Base-by-base conservation (phyloP, 306 rosid genomes). In the Begonia fuchsioides region DNA sequence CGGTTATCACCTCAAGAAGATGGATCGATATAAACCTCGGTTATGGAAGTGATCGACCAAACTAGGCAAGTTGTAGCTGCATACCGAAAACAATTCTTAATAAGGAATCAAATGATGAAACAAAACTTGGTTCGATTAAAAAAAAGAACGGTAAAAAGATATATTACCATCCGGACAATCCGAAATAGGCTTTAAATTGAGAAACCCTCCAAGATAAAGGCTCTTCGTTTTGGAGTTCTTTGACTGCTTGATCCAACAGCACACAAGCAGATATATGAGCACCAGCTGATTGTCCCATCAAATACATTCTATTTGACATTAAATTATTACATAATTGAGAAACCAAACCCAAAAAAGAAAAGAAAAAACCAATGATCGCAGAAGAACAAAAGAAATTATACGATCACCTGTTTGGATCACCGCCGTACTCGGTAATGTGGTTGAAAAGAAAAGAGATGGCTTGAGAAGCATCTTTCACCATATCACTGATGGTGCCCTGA, bases 221-320 rank as follows among this genome's bases (percentile, higher is more conserved):
- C 13, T 75, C 80, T 62, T 17, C 69, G 26, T 70, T 69, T 58
- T 20, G 50, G 13, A 71, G 61, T 66, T 90, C 94, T 61, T 49
- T 69, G 70, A 68, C 66, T 61, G 94, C 87, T 65, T 79, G 90
- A 43, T 82, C 83, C 87, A 90, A 16, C 16, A 90, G 80, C 65
- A 79, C 78, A 71, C 95, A 90, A 43, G 90, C 68, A 39, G 95
- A 82, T 58, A 90, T 85, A 68, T 90, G 95, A 12, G 98, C 93
- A 61, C 94, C 95, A 43, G 98, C 98, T 15, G 95, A 90, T 85
- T 90, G 98, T 62, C 98, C 98, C 98, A 82, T 79, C 51, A 90
- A 81, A 72, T 79, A 90, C 65, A 85, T 71, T 80, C 98, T 90
- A 55, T 39, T 55, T 50, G 60, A 47, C 35, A 26, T 26, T 26